phyloP scores from a whole-genome alignment of 2,329 filamentous ascomycete genomes.

The Stagonosporopsis vannaccii region DNA sequence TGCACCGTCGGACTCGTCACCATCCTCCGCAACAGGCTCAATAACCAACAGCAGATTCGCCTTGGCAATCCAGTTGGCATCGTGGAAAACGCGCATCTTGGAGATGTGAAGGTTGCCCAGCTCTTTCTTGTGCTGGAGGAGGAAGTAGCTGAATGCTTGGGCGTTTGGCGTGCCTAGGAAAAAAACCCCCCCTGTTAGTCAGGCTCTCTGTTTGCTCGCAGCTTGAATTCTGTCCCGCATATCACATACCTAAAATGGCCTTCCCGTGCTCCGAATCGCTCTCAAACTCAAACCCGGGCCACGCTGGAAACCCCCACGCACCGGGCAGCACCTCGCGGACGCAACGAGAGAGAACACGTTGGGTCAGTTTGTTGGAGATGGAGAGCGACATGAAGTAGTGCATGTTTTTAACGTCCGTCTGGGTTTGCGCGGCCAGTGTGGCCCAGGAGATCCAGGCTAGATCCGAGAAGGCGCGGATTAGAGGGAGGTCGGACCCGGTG shows the following conservation, averaged over 20 bases:
- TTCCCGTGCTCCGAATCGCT: not conserved
- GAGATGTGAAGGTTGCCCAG: slow-evolving; percentile 9
- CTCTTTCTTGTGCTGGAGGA: slow-evolving; percentile 9
- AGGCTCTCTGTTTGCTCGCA: too few relatives aligned
- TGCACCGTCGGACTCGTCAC: too few relatives aligned
- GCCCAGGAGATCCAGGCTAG: slow-evolving; percentile 5
- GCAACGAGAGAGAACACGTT: not conserved
- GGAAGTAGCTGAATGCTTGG: slow-evolving; percentile 13
- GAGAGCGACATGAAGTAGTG: slow-evolving; percentile 9
- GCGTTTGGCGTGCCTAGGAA: slow-evolving; percentile 6
- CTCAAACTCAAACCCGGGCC: not conserved
- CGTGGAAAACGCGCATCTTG: not conserved
- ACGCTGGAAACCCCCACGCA: slow-evolving; percentile 1
- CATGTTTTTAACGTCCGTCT: not conserved
- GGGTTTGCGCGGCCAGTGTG: not conserved
- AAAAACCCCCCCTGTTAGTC: too few relatives aligned
- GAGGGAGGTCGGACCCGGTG: not conserved
- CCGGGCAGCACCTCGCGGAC: slow-evolving; percentile 2
- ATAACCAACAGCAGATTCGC: not conserved
- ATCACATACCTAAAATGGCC: slow-evolving; percentile 4
- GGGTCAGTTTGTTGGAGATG: slow-evolving; percentile 6
- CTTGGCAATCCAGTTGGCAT: not conserved
- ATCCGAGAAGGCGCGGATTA: slow-evolving; percentile 9
- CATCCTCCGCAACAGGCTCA: not conserved
- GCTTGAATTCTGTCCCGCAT: too few relatives aligned